These are phyloP conservation scores for Pyricularia sp. DNA, from an alignment of 2,329 filamentous ascomycete species.

Conservation along the genomic window DNA sequence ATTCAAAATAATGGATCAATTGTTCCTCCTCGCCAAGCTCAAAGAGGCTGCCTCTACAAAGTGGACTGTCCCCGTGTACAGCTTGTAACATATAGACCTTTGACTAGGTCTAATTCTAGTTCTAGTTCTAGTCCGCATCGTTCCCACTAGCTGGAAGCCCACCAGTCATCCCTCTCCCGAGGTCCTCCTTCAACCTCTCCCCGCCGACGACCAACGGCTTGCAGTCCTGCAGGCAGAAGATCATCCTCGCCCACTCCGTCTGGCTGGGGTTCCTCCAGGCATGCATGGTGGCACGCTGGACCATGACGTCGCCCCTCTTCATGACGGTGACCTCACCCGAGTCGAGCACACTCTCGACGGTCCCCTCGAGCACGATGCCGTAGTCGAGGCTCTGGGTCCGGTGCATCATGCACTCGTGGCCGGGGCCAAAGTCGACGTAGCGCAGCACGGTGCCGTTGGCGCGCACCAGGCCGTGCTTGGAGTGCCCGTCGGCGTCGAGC, in stretches of 20 bases:
- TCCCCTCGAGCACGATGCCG: constrained; percentile 14
- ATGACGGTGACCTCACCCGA: constrained; percentile 10
- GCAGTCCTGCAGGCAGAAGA: constrained; percentile 30
- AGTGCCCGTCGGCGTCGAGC: constrained; percentile 6
- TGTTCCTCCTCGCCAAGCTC: too few relatives aligned
- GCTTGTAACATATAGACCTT: too few relatives aligned
- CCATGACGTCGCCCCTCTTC: constrained; percentile 21
- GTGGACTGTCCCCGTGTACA: too few relatives aligned
- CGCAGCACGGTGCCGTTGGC: constrained; percentile 14
- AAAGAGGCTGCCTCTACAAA: too few relatives aligned
- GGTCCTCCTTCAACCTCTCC: constrained; percentile 10
- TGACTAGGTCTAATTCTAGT: too few relatives aligned
- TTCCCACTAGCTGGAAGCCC: constrained; percentile 10
- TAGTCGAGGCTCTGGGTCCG: constrained; percentile 15
- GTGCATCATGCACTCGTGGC: constrained; percentile 22
- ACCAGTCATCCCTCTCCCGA: constrained; percentile 7
- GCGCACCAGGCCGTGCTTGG: constrained; percentile 11
- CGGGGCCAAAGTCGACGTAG: constrained; percentile 18
- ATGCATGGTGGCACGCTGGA: constrained; percentile 41
- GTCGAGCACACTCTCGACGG: constrained; percentile 10
- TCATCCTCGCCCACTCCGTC: constrained; percentile 37
- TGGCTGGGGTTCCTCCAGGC: constrained; percentile 38
- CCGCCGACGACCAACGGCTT: constrained; percentile 11
- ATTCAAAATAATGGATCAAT: too few relatives aligned
- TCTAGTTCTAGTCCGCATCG: constrained; percentile 1